Conservation (phyloP, 495 filamentous ascomycete genomes). For the Friedmanniomyces endolithicus region DNA sequence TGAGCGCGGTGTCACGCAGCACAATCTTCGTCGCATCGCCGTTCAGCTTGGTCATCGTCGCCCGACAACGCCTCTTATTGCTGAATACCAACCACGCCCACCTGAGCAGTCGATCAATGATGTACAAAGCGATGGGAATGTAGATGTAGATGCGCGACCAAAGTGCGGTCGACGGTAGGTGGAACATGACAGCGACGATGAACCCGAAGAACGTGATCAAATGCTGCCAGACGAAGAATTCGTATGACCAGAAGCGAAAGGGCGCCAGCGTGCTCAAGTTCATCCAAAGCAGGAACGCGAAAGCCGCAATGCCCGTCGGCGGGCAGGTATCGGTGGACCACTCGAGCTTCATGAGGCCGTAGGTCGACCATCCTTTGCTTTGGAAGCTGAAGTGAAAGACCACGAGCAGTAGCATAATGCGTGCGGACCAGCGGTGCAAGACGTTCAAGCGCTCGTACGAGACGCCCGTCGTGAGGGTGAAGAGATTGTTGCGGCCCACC, state of each 20-base stretch:
- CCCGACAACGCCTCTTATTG: constrained; percentile 54
- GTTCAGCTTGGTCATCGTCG: constrained; percentile 49
- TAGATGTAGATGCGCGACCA: constrained; percentile 14
- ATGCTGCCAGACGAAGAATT: constrained; percentile 20
- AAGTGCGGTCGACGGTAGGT: constrained; percentile 11
- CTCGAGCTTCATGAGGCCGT: constrained; percentile 14
- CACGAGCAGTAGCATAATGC: constrained; percentile 15
- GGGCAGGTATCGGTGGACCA: constrained; percentile 14
- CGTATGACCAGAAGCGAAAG: constrained; percentile 11
- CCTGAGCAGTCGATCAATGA: constrained; percentile 55
- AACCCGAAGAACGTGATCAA: constrained; percentile 18
- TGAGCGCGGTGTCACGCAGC: constrained; percentile 53
- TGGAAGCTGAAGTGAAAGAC: constrained; percentile 18
- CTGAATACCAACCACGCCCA: constrained; percentile 42
- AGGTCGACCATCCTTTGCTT: constrained; percentile 10
- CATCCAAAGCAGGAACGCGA: constrained; percentile 17
- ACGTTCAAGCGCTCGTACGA: constrained; percentile 21
- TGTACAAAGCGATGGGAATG: constrained; percentile 54
- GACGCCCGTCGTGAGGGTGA: constrained; percentile 16
- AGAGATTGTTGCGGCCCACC: constrained; percentile 20
- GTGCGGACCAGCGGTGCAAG: constrained; percentile 20
- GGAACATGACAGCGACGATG: constrained; percentile 13
- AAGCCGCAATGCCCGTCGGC: constrained; percentile 16
- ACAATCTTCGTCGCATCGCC: constrained; percentile 55
- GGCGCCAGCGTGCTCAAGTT: constrained; percentile 16